phyloP scores from a whole-genome alignment of 2,329 filamentous ascomycete species.

The Aspergillus felis region DNA sequence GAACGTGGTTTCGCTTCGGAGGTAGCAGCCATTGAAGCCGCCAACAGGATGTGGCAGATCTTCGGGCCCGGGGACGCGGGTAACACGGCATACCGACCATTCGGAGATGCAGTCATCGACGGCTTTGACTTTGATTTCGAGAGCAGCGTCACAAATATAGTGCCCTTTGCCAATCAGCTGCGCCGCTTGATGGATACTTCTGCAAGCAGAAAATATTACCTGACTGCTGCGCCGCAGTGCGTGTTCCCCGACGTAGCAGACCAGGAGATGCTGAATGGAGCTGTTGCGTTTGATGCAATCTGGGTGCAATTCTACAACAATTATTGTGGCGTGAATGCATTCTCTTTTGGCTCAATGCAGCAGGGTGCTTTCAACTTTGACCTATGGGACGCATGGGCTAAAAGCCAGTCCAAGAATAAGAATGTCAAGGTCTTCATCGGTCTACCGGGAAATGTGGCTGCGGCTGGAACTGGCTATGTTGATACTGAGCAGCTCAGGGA shows the following conservation, averaged over 20 bases:
- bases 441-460: constrained; percentile 52
- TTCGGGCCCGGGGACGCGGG: constrained; percentile 57
- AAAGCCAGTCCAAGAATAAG: constrained; percentile 53
- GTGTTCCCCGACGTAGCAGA: constrained; percentile 60
- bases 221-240: constrained; percentile 67
- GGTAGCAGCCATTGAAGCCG: constrained; percentile 51
- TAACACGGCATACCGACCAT: constrained; percentile 56
- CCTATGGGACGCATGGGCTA: constrained; percentile 65
- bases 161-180: constrained; percentile 57
- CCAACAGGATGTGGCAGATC: constrained; percentile 64
- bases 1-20: constrained; percentile 61
- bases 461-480: constrained; percentile 56
- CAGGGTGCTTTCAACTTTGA: constrained; percentile 60
- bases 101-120: constrained; percentile 62
- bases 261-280: constrained; percentile 53
- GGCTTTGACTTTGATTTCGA: constrained; percentile 79
- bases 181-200: constrained; percentile 53
- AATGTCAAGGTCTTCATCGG: constrained; percentile 61
- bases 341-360: constrained; percentile 38
- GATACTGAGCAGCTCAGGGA: constrained; percentile 43
- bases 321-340: constrained; percentile 59
- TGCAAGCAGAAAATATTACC: constrained; percentile 51
- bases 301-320: constrained; percentile 69
- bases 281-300: constrained; percentile 57
- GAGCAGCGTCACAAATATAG: constrained; percentile 55